Base-by-base conservation (phyloP, 495 filamentous ascomycete genomes). In the Chlorociboria aeruginascens region DNA sequence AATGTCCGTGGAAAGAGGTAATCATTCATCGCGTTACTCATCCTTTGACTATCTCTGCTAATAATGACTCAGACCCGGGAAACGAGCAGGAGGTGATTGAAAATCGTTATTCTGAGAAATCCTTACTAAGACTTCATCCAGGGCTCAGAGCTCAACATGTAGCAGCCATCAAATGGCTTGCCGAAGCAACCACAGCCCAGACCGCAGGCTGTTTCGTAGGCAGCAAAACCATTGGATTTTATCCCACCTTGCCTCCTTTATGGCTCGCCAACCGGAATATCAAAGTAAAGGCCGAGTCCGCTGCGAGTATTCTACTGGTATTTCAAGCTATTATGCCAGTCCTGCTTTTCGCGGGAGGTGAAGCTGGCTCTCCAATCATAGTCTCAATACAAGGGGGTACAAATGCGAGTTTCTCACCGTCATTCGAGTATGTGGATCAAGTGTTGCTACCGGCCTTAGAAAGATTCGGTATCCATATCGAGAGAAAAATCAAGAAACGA, bases 241-340 rank as follows among this genome's bases (percentile, higher is more conserved):
- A 61, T 17, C 73, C 78, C 0, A 59, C 42, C 0, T 37, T 56
- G 7, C 61, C 57, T 17, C 71, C 72, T 0, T 66, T 69, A 0
- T 41, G 57, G 8, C 53, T 73, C 3, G 36, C 53, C 11, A 32
- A 55, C 8, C 63, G 69, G 16, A 63, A 64, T 45, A 64, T 76
- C 55, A 60, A 58, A 25, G 68, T 76, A 47, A 56, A 51, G 8
- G 61, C 71, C 16, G 63, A 66, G 16, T 69, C 64, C 7, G 71
- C 68, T 2, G 66, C 70, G 0, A 78, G 73, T 37, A 72, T 85
- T 0, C 66, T 79, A 45, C 69, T 93, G n/a, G 76, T 90, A 28
- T 76, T 92, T 52, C 88, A 95, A 63, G 82, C 88, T 2, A 63
- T 95, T 3, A 76, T 93, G 35, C 88, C 88, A 0, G 89, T 81